phyloP scores from a whole-genome alignment of 2,329 filamentous ascomycete species.

The Beauveria asiatica region DNA sequence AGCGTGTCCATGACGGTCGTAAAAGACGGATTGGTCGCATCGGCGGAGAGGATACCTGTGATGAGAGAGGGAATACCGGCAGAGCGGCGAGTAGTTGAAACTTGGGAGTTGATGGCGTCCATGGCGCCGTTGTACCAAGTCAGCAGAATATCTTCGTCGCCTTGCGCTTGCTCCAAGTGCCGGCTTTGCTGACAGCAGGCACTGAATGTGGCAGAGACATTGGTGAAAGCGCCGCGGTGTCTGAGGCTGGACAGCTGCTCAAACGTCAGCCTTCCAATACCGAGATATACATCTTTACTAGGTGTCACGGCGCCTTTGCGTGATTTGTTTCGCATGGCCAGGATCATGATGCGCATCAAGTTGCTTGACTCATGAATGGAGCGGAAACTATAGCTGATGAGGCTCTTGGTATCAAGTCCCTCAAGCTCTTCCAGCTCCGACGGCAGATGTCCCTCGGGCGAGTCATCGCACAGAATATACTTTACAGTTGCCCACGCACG shows the following conservation, averaged over 20 bases:
- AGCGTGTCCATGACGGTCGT: conserved; percentile 55
- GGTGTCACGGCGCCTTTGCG: conserved; percentile 37
- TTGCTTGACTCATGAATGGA: conserved; percentile 90
- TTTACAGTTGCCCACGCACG: conserved; percentile 71
- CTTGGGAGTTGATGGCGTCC: conserved; percentile 62
- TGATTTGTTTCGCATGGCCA: conserved; percentile 41
- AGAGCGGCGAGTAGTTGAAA: conserved; percentile 78
- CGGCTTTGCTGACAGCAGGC: conserved; percentile 63
- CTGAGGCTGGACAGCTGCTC: conserved; percentile 73
- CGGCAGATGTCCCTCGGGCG: conserved; percentile 79
- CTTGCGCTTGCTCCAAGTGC: conserved; percentile 29
- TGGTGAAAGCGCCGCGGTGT: conserved; percentile 88
- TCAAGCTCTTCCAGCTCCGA: conserved; percentile 66
- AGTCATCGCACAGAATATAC: conserved; percentile 81
- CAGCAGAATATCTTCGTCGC: conserved; percentile 41
- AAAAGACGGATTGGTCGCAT: conserved; percentile 52
- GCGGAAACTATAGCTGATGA: conserved; percentile 90
- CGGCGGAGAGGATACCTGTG: conserved; percentile 67
- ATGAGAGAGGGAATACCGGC: conserved; percentile 86
- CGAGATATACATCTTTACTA: conserved; percentile 46
- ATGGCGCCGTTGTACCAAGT: conserved; percentile 67
- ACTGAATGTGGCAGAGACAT: conserved; percentile 81
- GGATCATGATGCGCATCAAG: conserved; percentile 55
- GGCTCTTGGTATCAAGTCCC: conserved; percentile 73
- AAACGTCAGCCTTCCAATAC: conserved; percentile 68